Percentiles rank a stretch among this genome's conserved stretches.
Evolutionary conservation across 768 basidiomycete genomes (phyloP).

Genomic region (Lentinula lateritia): DNA sequence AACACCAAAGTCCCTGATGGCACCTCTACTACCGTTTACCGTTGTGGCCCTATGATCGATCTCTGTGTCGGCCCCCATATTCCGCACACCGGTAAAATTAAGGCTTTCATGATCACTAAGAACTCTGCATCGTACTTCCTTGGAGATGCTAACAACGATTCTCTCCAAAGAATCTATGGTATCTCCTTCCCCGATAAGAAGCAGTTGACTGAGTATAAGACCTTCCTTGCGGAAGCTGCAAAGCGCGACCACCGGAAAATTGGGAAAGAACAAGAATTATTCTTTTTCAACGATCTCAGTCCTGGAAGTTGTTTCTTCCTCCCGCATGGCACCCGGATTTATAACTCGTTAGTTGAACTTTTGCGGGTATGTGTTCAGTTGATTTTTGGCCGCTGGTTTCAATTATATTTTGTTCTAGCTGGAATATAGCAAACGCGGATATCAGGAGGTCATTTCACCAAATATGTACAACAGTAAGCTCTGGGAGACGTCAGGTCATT

Average conservation of each 20-base stretch:
- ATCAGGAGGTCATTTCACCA: slow-evolving; percentile 97
- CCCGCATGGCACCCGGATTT: slow-evolving; percentile 94
- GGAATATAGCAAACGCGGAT: slow-evolving; percentile 94
- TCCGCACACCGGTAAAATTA: slow-evolving; percentile 96
- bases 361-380: slow-evolving; percentile 64
- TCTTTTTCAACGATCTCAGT: slow-evolving; percentile 96
- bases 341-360: slow-evolving; percentile 87
- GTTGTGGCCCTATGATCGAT: slow-evolving; percentile 98
- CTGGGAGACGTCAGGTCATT: slow-evolving; percentile 98
- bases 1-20: slow-evolving; percentile 95
- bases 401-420: slow-evolving; percentile 36
- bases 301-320: slow-evolving; percentile 97
- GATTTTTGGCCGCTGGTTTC: neutral
- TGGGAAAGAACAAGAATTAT: slow-evolving; percentile 96
- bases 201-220: slow-evolving; percentile 91
- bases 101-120: slow-evolving; percentile 96
- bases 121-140: slow-evolving; percentile 99
- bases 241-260: slow-evolving; percentile 97
- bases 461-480: slow-evolving; percentile 96
- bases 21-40: slow-evolving; percentile 94
- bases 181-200: slow-evolving; percentile 99
- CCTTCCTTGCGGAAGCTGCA: slow-evolving; percentile 94
- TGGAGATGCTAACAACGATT: slow-evolving; percentile 88
- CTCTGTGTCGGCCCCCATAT: slow-evolving; percentile 97
- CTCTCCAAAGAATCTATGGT: slow-evolving; percentile 93